These are phyloP conservation scores for Coemansia sp. DNA, from an alignment of 192 early-diverging fungal genomes.

Conservation along the genomic window DNA sequence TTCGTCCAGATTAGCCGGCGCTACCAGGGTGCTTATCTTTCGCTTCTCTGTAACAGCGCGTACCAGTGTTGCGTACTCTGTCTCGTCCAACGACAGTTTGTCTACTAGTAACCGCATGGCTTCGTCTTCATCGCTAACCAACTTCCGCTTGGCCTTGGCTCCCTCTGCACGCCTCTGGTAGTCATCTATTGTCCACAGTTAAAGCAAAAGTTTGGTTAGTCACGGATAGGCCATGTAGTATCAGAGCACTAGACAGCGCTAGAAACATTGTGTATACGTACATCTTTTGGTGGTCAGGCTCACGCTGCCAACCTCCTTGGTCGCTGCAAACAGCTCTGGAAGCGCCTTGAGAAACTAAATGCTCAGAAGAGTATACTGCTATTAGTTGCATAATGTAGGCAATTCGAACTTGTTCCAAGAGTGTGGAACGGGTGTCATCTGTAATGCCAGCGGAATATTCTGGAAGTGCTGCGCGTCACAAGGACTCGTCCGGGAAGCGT, in stretches of 20 bases:
- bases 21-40: slow-evolving; percentile 50
- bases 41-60: slow-evolving; percentile 42
- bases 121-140: slow-evolving; percentile 20
- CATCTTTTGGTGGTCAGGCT: slow-evolving; percentile 42
- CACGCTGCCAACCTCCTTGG: slow-evolving; percentile 41
- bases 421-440: slow-evolving; percentile 2
- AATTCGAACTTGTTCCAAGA: background rate
- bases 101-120: slow-evolving; percentile 38
- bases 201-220: background rate
- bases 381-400: background rate
- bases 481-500: background rate
- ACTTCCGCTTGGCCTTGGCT: slow-evolving; percentile 41
- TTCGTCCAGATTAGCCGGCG: slow-evolving; percentile 33
- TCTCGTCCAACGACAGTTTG: slow-evolving; percentile 37
- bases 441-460: background rate
- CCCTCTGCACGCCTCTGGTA: slow-evolving; percentile 34
- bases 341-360: slow-evolving; percentile 50
- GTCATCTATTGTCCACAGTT: slow-evolving; percentile 22
- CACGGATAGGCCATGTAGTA: background rate
- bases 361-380: background rate
- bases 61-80: slow-evolving; percentile 45
- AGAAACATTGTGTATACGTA: slow-evolving; percentile 10
- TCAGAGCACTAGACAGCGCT: background rate
- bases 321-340: slow-evolving; percentile 34
- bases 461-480: background rate